Evolutionary conservation across 2,329 filamentous ascomycete species (phyloP), one percentile per base, ranked within the genome.

Genomic region (Paraconiothyrium sp.): DNA sequence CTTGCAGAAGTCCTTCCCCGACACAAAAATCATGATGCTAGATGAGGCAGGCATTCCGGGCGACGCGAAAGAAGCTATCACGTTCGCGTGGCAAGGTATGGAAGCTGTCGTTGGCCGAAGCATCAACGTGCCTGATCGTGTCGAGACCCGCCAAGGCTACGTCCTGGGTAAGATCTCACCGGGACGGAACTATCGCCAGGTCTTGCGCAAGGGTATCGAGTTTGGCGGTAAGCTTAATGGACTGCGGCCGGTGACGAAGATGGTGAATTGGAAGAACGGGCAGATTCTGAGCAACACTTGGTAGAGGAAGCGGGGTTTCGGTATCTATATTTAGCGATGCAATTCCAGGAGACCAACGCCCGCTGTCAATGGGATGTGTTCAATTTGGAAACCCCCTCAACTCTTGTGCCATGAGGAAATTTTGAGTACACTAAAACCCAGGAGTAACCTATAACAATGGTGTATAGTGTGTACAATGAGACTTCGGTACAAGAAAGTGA

Each of bases 31-130:
- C 54, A 72, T 81, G 59, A 85, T 85, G 84, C 78, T 88, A 10
- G 85, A 88, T 64, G 84, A 84, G 54, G 84, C 84, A 1, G 85
- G 85, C 8, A 80, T 88, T 37, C 84, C 85, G 0, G 84, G 75
- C 1, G 83, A 81, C 43, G 86, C 86, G 3, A 89, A 88, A 73
- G 86, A 88, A 72, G 85, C 85, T 11, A 80, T 86, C 61, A 86
- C 83, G 0, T 88, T 88, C 67, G 85, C 86, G 4, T 87, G 84
- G 85, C 85, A 87, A 73, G 85, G 82, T 2, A 85, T 88, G 84
- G 85, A 88, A 68, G 85, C 85, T 13, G 50, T 70, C 11, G 54
- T 63, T 13, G 61, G 61, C 9, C 79, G 86, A 16, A 82, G 80
- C 32, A 85, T 88, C 50, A 84, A 83, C 0, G 84, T 88, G 9